phyloP scores from a whole-genome alignment of 164 flowering plant genomes.

The Piper betle region DNA sequence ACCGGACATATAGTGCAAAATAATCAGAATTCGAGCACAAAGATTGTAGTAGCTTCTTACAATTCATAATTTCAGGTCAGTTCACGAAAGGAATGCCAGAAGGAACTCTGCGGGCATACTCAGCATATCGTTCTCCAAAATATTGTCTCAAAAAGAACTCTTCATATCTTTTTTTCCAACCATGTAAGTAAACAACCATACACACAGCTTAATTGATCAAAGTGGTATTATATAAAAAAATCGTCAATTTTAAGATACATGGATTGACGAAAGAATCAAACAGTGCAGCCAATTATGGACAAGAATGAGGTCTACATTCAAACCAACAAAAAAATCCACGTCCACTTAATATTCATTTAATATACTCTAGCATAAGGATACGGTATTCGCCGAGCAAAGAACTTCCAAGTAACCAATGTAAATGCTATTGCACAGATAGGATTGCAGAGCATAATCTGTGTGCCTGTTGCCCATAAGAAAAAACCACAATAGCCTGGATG shows the following conservation, averaged over 20 bases:
- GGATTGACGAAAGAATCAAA: not conserved
- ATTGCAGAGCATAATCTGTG: constrained; percentile 86
- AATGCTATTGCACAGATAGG: constrained; percentile 65
- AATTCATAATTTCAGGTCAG: constrained; percentile 18
- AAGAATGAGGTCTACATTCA: not conserved
- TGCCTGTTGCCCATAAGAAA: constrained; percentile 79
- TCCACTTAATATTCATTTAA: not conserved
- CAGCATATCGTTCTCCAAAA: constrained; percentile 64
- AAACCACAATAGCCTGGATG: constrained; percentile 91
- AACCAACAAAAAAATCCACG: not conserved
- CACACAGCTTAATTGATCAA: not conserved
- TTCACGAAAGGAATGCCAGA: constrained; percentile 91
- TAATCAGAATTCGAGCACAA: not conserved
- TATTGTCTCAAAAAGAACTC: constrained; percentile 80
- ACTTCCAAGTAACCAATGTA: constrained; percentile 60
- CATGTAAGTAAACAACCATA: constrained; percentile 4
- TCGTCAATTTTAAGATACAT: not conserved
- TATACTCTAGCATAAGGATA: constrained; percentile 10
- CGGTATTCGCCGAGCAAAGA: constrained; percentile 64
- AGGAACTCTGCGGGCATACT: constrained; percentile 50
- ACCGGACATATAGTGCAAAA: not conserved
- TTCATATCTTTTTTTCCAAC: constrained; percentile 40
- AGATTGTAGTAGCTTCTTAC: not conserved
- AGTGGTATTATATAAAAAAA: not conserved
- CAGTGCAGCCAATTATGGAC: not conserved